Evolutionary conservation across 306 rosid species (phyloP), one percentile per base, ranked within the genome.

Genomic region (Acacia acuminata): DNA sequence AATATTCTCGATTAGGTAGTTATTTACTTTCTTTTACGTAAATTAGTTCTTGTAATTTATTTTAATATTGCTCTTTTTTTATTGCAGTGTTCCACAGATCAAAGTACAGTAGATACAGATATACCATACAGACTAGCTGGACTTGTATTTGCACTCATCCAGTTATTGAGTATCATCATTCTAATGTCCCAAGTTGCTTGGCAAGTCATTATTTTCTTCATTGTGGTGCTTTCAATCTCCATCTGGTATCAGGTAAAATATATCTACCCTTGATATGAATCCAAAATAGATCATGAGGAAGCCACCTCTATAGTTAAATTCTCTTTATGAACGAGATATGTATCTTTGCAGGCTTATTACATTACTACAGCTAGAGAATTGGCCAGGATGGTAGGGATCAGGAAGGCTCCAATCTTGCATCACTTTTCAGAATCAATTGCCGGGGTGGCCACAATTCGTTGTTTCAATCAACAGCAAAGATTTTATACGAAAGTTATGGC

Each of bases 91-190:
- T 94, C 97, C 7, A 92, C 89, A 3, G 98, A 94, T 91, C 98
- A 94, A 88, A 88, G 98, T 90, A 94, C 93, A 3, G 85, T 92
- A 22, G 98, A 94, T 85, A 92, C 92, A 38, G 98, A 92, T 77
- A 81, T 94, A 75, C 97, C 98, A 10, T 94, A 85, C 86, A 87
- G 98, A 91, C 76, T 94, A 85, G 98, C 94, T 42, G 98, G 98
- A 73, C 87, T 94, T 78, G 92, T 89, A 19, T 94, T 94, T 84
- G 98, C 98, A 61, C 91, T 94, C 19, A 87, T 94, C 84, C 97
- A 94, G 85, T 83, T 94, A 47, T 77, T 92, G 77, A 89, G 98
- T 80, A 88, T 91, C 82, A 84, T 92, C 81, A 61, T 90, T 48
- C 90, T 94, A 36, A 91, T 92, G 94, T 94, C 96, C 75, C 94